Evolutionary conservation across 2,329 filamentous ascomycete species (phyloP), one percentile per base, ranked within the genome.

Genomic region (Beauveria sp.): DNA sequence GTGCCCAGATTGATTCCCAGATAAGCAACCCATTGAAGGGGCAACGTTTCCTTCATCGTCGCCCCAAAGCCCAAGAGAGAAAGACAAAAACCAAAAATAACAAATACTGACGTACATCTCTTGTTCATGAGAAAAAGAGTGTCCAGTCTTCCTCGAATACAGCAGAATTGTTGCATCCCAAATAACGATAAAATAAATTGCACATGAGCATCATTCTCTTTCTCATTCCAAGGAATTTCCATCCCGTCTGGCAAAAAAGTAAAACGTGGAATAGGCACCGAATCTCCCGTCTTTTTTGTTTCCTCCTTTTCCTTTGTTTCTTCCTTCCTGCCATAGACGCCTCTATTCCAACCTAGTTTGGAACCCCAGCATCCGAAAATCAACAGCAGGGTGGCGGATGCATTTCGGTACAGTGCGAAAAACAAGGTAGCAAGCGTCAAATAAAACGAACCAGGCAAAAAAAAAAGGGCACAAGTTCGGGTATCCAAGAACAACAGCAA

Each of bases 381-480:
- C 56, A 90, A 88, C 72, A 67, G 12, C 30, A 62, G 24, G 66
- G 66, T 20, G 16, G 4, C 20, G 2, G 28, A n/a, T 28, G 22
- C 22, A 43, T 10, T 28, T 16, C 52, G 52, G 16, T 22, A 20
- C 22, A 41, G 34, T 18, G 55, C 44, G 34, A 50, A 56, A 57
- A 20, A 22, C 22, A 61, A 60, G 22, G 34, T 37, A 37, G 34
- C 34, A 44, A 40, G 26, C 14, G 46, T 55, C 24, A 51, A 41
- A 34, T 28, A 48, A 16, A 34, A 43, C 14, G 16, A 26, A 14
- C 41, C 28, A 26, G 40, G 46, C 40, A 40, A n/a, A 59, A 24
- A 59, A 24, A 66, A 66, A 66, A 68, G 67, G 70, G 66, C 71
- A 71, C 70, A 70, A 68, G 22, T 43, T 70, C 69, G 70, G 70